A percentile compares a stretch with the other conserved stretches of the same genome.
Conservation (phyloP, 1,139 yeast species). For the Entelexis sorbosivorans region DNA sequence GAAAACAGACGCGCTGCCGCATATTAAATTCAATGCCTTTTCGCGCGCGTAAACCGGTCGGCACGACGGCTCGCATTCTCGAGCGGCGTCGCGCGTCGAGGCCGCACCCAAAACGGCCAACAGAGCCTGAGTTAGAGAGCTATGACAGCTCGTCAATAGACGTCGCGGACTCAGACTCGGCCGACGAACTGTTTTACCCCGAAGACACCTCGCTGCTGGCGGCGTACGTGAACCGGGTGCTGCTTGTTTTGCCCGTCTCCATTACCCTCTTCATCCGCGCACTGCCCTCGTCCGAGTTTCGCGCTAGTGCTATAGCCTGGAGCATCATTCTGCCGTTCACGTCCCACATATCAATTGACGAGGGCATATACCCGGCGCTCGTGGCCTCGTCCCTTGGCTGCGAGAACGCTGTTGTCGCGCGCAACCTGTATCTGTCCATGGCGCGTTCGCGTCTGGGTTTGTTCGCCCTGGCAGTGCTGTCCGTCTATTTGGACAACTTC, state of each 20-base stretch:
- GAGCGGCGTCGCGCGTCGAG: background rate
- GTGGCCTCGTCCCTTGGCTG: conserved; percentile 17
- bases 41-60: background rate
- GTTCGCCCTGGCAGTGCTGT: conserved; percentile 12
- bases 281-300: conserved; percentile 13
- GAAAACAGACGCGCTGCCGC: background rate
- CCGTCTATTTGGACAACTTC: conserved; percentile 7
- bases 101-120: background rate
- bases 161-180: background rate
- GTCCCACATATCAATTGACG: conserved; percentile 19
- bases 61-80: conserved; percentile 3
- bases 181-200: background rate
- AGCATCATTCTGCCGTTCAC: conserved; percentile 16
- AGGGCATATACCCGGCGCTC: conserved; percentile 18
- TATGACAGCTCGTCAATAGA: background rate
- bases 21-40: background rate
- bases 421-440: conserved; percentile 20
- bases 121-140: background rate
- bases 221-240: conserved; percentile 9
- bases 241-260: conserved; percentile 15
- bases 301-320: conserved; percentile 17
- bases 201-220: conserved; percentile 6
- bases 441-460: conserved; percentile 20
- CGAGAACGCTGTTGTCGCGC: conserved; percentile 15
- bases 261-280: conserved; percentile 11